Percentiles rank a stretch among this genome's conserved stretches.
These are phyloP conservation scores for Debaryomycetaceae sp. DNA, from an alignment of 1,139 yeast species.

Conservation along the genomic window DNA sequence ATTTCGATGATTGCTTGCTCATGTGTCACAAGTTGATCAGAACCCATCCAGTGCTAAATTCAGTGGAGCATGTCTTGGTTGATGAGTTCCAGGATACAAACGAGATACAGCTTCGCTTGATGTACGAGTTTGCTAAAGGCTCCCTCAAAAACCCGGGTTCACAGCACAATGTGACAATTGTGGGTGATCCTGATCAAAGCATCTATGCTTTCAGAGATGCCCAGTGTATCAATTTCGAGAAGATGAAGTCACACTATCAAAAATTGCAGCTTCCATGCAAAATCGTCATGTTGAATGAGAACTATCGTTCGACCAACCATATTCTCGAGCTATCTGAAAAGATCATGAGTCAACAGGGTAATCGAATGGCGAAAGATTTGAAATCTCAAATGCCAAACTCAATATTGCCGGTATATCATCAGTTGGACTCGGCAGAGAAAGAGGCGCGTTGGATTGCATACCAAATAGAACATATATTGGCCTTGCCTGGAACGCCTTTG, in stretches of 20 bases:
- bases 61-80: constrained; percentile 68
- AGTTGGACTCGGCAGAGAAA: constrained; percentile 33
- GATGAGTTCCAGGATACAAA: constrained; percentile 97
- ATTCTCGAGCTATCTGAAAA: constrained; percentile 64
- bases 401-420: constrained; percentile 47
- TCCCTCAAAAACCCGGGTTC: constrained; percentile 16
- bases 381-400: constrained; percentile 41
- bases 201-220: constrained; percentile 90
- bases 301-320: constrained; percentile 75
- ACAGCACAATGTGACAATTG: constrained; percentile 65
- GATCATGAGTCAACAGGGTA: constrained; percentile 60
- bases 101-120: constrained; percentile 64
- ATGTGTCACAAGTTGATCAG: constrained; percentile 50
- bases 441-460: constrained; percentile 61
- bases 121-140: constrained; percentile 55
- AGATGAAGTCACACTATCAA: constrained; percentile 51
- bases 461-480: constrained; percentile 47
- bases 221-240: constrained; percentile 59
- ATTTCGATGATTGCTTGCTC: constrained; percentile 81
- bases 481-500: constrained; percentile 35
- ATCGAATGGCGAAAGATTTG: constrained; percentile 42
- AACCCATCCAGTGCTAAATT: constrained; percentile 40
- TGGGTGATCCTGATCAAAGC: constrained; percentile 96
- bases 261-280: constrained; percentile 15
- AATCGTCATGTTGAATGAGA: constrained; percentile 53